Evolutionary conservation across 805 yeast species (phyloP).

Genomic region (Monosporozyma yasuniensis): DNA sequence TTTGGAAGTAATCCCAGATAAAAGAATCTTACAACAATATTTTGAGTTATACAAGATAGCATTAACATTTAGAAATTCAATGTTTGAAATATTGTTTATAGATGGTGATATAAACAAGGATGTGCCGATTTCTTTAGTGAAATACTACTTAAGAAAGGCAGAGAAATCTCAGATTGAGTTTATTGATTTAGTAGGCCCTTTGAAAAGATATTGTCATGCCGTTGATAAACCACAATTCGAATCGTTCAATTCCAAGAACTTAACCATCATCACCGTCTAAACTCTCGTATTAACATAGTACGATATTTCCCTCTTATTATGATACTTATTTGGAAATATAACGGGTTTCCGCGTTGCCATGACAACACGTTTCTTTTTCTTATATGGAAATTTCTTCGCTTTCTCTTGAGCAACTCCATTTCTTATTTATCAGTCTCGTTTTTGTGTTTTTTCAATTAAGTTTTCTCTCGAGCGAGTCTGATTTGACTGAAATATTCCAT

Average conservation of each 20-base stretch:
- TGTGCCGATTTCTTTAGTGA: conserved; percentile 25
- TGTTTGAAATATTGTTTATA: conserved; percentile 8
- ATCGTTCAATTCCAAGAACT: not conserved
- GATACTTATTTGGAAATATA: too few species aligned
- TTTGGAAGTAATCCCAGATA: conserved; percentile 17
- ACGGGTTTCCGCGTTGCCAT: too few species aligned
- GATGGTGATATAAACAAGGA: conserved; percentile 16
- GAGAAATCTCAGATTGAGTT: conserved; percentile 33
- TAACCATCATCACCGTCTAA: conserved; percentile 6
- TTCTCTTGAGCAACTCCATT: not conserved
- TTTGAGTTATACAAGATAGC: conserved; percentile 10
- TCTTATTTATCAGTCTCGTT: not conserved
- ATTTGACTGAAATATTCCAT: not conserved
- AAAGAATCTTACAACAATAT: conserved; percentile 7
- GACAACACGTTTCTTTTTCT: not conserved
- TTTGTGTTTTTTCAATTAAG: not conserved
- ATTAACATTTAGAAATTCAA: conserved; percentile 10
- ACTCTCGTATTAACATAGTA: too few species aligned
- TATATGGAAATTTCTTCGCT: not conserved
- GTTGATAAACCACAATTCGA: conserved; percentile 4
- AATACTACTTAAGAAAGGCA: conserved; percentile 40
- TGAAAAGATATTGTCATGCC: conserved; percentile 10
- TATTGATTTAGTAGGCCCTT: conserved; percentile 6
- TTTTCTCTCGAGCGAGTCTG: not conserved
- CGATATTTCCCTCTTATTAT: too few species aligned